These are phyloP conservation scores for Handroanthus guayacan DNA, from an alignment of 257 asterid genomes.

Conservation along the genomic window DNA sequence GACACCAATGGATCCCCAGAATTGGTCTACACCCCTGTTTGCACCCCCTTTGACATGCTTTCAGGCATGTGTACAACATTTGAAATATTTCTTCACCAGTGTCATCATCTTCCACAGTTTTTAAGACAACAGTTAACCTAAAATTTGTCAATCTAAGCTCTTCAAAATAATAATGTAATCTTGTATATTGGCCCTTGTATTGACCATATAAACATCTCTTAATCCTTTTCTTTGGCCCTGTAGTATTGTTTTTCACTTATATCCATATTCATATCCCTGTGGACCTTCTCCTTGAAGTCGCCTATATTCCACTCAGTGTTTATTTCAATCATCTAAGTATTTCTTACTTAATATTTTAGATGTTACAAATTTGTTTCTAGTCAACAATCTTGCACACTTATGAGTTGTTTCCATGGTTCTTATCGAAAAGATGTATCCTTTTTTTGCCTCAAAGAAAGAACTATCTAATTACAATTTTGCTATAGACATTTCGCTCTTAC, in stretches of 20 bases:
- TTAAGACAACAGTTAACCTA: not conserved
- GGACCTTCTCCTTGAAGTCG: not conserved
- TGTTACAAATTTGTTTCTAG: not conserved
- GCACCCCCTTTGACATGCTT: not conserved
- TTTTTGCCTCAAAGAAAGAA: not conserved
- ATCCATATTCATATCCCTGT: not conserved
- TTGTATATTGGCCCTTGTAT: not conserved
- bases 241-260: not conserved
- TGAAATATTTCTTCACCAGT: not conserved
- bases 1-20: not conserved
- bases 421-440: not conserved
- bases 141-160: not conserved
- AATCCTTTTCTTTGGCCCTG: not conserved
- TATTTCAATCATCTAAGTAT: not conserved
- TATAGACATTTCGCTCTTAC: not conserved
- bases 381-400: not conserved
- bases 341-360: not conserved
- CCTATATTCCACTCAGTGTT: not conserved
- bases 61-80: not conserved
- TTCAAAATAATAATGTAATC: not conserved
- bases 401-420: not conserved
- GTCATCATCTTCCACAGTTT: not conserved
- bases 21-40: not conserved
- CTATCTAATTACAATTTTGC: not conserved
- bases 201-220: not conserved